Base-by-base conservation (phyloP, 768 basidiomycete genomes). In the Phanerochaete carnosa region DNA sequence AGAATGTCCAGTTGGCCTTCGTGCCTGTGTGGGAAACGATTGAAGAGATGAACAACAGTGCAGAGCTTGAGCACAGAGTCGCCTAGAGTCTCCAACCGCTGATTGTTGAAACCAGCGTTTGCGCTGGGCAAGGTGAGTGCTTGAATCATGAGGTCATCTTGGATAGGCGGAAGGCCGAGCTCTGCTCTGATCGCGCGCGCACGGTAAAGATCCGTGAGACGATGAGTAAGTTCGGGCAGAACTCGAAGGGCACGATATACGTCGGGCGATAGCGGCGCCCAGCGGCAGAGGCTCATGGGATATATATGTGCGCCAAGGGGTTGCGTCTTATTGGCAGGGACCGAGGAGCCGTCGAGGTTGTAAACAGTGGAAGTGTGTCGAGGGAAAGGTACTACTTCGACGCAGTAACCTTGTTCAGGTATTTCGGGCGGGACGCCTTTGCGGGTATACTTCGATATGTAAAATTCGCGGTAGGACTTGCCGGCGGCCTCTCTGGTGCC, bases 41-140 rank as follows among this genome's bases (percentile, higher is more conserved):
- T 91, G 74, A 88, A 87, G 4, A 92, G 74, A 68, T 94, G 84
- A 2, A 93, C 85, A 23, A 88, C 89, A 3, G 86, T 85, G 52
- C 86, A 83, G 26, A 95, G 73, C 67, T 94, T 88, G 45, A 94
- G 77, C 0, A 94, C 90, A 0, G 88, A 83, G 68, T 96, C 94
- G 9, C 94, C 94, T 7, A 95, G 76, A 0, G 92, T 94, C 71
- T 96, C 94, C 58, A 95, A 71, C 0, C 91, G 84, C 67, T 96
- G 92, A 63, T 95, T 95, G 72, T 81, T 91, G 74, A 84, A 92
- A 9, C 82, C 80, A 7, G 84, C 80, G 33, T 68, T 69, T 6
- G 88, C 80, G 35, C 79, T 79, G 1, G 94, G 94, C 12, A 93
- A 75, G 1, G 91, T 93, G 25, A 91, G 79, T 5, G 90, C 91